Evolutionary conservation across 257 asterid genomes (phyloP).

Genomic region (Solanum ahanhuiri): DNA sequence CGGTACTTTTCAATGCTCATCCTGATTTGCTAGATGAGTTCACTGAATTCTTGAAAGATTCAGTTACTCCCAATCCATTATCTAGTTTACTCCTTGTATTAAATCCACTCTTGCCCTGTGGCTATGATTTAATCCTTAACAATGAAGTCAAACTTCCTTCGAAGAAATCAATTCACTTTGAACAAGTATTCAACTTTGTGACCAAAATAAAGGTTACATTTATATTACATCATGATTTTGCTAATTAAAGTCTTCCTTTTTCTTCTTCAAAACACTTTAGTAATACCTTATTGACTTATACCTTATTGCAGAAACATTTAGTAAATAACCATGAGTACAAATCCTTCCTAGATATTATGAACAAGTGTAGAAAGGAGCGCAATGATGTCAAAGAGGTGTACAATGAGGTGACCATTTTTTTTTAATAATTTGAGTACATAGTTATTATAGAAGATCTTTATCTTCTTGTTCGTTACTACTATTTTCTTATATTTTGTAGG

Average conservation of each 20-base stretch:
- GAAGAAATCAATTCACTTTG: background rate
- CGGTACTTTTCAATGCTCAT: background rate
- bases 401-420: background rate
- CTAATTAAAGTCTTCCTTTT: too few species aligned
- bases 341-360: background rate
- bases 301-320: background rate
- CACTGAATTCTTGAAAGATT: background rate
- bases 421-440: too few species aligned
- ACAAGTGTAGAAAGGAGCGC: background rate
- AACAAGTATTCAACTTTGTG: background rate
- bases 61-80: background rate
- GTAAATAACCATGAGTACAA: background rate
- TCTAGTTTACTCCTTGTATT: background rate
- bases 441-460: background rate
- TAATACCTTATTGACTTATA: background rate
- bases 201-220: background rate
- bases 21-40: background rate
- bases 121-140: background rate
- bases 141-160: background rate
- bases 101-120: background rate
- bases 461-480: background rate
- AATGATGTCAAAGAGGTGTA: background rate
- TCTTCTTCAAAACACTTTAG: background rate
- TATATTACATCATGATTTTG: background rate
- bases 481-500: background rate